A percentile compares a stretch with the other conserved stretches of the same genome.
phyloP scores from a whole-genome alignment of 169 alveolate species.

The Plasmodium coatneyi region DNA sequence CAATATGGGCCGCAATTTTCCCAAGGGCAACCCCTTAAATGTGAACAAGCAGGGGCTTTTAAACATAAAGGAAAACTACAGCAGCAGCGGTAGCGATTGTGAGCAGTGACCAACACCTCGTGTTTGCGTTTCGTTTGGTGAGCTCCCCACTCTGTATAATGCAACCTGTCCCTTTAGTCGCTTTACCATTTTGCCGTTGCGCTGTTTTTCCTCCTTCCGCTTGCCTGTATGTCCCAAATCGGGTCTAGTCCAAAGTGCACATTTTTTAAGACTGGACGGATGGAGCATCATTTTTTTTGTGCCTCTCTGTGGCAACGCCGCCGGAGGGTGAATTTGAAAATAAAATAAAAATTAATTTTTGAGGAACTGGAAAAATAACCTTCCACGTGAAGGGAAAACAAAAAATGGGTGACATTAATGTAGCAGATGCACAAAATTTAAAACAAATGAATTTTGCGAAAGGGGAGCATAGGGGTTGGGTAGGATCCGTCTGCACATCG shows the following conservation, averaged over 20 bases:
- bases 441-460: neutral
- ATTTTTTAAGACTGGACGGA: neutral
- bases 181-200: neutral
- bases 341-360: neutral
- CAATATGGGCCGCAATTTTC: neutral
- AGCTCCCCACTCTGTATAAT: neutral
- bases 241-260: neutral
- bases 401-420: neutral
- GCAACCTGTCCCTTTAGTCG: neutral
- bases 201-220: neutral
- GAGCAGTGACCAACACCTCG: neutral
- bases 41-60: constrained; percentile 55
- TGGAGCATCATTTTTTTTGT: neutral
- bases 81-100: constrained; percentile 32
- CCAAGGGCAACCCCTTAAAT: constrained; percentile 9
- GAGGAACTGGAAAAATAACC: neutral
- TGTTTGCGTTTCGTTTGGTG: neutral
- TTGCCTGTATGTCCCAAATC: neutral
- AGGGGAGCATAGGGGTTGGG: neutral
- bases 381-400: neutral
- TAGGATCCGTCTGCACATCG: neutral
- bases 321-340: neutral
- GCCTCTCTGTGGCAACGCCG: neutral
- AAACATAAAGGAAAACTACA: constrained; percentile 30
- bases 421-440: neutral